Evolutionary conservation across 805 yeast species (phyloP).

Genomic region (Blastobotrys mokoenaii): DNA sequence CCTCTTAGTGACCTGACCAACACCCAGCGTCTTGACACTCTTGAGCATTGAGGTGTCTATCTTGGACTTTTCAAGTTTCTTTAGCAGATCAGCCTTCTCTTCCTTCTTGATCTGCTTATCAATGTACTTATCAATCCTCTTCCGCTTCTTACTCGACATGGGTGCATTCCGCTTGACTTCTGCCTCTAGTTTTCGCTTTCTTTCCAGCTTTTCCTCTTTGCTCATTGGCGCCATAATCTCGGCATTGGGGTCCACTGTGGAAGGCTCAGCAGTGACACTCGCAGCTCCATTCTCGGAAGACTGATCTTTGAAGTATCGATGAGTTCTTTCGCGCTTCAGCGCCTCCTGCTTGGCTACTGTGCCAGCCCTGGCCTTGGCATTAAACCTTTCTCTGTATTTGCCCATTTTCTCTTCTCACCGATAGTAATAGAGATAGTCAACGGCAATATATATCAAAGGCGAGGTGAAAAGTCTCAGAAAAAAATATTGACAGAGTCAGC

Average conservation of each 20-base stretch:
- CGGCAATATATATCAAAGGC: too few species aligned
- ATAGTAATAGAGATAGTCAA: too few species aligned
- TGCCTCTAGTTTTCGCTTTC: conserved; percentile 58
- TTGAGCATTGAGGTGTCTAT: conserved; percentile 64
- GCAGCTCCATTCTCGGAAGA: conserved; percentile 27
- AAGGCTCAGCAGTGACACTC: conserved; percentile 12
- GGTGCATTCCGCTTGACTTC: conserved; percentile 54
- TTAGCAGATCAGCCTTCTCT: conserved; percentile 70
- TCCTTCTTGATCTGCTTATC: conserved; percentile 81
- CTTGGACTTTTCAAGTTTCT: conserved; percentile 51
- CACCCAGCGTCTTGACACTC: conserved; percentile 72
- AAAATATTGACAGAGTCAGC: not conserved
- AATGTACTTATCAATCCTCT: conserved; percentile 82
- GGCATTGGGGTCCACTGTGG: conserved; percentile 44
- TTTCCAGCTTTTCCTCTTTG: conserved; percentile 50
- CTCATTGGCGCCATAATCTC: conserved; percentile 56
- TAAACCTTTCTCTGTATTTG: conserved; percentile 68
- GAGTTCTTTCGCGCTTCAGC: conserved; percentile 57
- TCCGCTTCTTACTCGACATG: conserved; percentile 57
- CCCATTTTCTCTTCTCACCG: conserved; percentile 44
- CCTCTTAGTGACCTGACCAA: conserved; percentile 56
- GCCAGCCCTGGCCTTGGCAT: conserved; percentile 80
- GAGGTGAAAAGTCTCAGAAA: not conserved
- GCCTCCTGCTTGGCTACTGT: conserved; percentile 73
- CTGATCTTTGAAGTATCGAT: conserved; percentile 48